A percentile compares a stretch with the other conserved stretches of the same genome.
These are phyloP conservation scores for Bruguiera hainesii DNA, from an alignment of 441 rosid species.

Conservation along the genomic window DNA sequence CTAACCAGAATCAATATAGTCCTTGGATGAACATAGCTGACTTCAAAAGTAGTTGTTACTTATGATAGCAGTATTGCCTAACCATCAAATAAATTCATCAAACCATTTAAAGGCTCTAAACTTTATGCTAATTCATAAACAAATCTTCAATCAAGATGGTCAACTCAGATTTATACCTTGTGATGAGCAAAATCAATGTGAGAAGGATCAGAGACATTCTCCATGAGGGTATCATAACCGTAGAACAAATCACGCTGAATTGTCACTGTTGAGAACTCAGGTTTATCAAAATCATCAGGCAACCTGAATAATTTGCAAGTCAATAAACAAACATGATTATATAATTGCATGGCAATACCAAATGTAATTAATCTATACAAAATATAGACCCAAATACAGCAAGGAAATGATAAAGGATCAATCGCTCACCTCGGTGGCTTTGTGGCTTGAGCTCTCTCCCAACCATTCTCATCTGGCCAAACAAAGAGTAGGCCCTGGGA, in stretches of 20 bases:
- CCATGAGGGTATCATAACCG: constrained; percentile 95
- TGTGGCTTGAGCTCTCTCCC: constrained; percentile 75
- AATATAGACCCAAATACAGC: constrained; percentile 2
- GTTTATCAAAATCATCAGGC: constrained; percentile 82
- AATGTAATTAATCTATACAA: not conserved
- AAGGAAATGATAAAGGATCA: constrained; percentile 9
- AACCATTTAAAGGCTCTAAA: constrained; percentile 7
- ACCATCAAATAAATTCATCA: not conserved
- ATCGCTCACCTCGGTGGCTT: constrained; percentile 66
- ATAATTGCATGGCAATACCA: not conserved
- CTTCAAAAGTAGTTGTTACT: not conserved
- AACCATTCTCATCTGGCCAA: constrained; percentile 93
- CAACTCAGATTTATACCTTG: constrained; percentile 44
- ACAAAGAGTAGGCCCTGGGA: constrained; percentile 95
- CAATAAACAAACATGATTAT: constrained; percentile 3
- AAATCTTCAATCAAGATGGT: constrained; percentile 6
- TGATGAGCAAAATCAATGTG: constrained; percentile 96
- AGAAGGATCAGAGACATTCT: constrained; percentile 97
- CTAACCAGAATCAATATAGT: not conserved
- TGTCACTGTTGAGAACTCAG: constrained; percentile 81
- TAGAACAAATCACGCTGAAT: constrained; percentile 94
- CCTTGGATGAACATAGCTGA: not conserved
- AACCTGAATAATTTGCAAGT: constrained; percentile 41
- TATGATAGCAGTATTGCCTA: not conserved
- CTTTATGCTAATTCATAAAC: not conserved